A percentile compares a stretch with the other conserved stretches of the same genome.
Evolutionary conservation across 2,329 filamentous ascomycete genomes (phyloP).

Genomic region (Aureobasidium pullulans): DNA sequence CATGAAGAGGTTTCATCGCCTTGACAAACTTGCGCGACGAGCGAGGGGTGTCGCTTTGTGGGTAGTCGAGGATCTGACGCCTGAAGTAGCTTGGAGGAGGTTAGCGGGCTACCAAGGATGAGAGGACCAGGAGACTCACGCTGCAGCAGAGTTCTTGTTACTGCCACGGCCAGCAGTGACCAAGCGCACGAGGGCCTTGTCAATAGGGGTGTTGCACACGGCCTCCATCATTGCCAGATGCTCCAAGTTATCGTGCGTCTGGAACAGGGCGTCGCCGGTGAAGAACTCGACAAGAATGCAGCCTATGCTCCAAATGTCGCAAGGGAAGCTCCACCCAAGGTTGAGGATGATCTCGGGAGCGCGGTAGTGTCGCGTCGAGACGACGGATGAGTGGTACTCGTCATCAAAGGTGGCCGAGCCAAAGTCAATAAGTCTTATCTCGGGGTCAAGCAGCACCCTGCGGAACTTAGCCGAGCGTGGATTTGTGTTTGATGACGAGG

Average conservation of each 20-base stretch:
- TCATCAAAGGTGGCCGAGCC: conserved; percentile 62
- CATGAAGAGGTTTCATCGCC: conserved; percentile 57
- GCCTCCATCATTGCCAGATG: conserved; percentile 64
- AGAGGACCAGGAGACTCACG: conserved; percentile 36
- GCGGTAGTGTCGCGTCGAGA: conserved; percentile 59
- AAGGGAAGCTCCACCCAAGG: conserved; percentile 60
- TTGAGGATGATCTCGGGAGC: conserved; percentile 62
- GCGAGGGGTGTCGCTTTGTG: conserved; percentile 54
- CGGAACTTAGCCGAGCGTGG: conserved; percentile 53
- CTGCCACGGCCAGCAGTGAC: conserved; percentile 43
- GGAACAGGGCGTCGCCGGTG: conserved; percentile 60
- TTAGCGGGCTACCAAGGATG: neutral
- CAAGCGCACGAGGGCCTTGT: conserved; percentile 47
- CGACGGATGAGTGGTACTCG: conserved; percentile 61
- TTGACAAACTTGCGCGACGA: conserved; percentile 60
- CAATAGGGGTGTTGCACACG: conserved; percentile 51
- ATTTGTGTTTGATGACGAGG: conserved; percentile 54
- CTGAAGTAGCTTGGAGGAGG: conserved; percentile 22
- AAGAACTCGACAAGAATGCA: conserved; percentile 63
- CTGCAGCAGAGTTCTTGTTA: conserved; percentile 47
- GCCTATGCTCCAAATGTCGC: conserved; percentile 63
- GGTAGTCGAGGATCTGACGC: conserved; percentile 52
- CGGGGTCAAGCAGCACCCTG: conserved; percentile 56
- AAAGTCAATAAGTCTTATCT: conserved; percentile 62
- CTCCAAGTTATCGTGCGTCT: conserved; percentile 61